Evolutionary conservation across 768 basidiomycete species (phyloP).

Genomic region (Fibroporia radiculosa): DNA sequence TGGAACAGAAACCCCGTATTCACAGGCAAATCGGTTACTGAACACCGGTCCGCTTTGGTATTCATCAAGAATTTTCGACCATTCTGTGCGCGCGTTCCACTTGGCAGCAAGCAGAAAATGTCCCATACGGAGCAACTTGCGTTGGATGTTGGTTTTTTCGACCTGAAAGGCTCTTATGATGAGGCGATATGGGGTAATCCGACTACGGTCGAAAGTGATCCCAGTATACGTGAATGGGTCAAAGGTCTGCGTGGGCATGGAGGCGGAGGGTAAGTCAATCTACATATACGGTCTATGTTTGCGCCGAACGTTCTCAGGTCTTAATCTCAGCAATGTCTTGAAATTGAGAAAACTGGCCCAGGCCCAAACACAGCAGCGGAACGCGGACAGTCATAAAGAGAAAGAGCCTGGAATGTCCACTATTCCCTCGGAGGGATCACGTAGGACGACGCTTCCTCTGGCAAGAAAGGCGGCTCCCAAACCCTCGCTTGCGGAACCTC

Average conservation of each 20-base stretch:
- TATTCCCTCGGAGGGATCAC: not conserved
- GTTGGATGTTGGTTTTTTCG: slow-evolving; percentile 43
- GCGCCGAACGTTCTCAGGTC: not conserved
- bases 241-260: slow-evolving; percentile 47
- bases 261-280: slow-evolving; percentile 48
- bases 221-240: slow-evolving; percentile 42
- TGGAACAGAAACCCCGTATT: slow-evolving; percentile 10
- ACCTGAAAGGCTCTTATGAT: slow-evolving; percentile 33
- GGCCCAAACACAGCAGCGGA: slow-evolving; percentile 8
- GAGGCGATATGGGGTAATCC: slow-evolving; percentile 48
- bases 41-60: slow-evolving; percentile 39
- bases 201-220: slow-evolving; percentile 30
- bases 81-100: slow-evolving; percentile 46
- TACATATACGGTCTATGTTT: slow-evolving; percentile 1
- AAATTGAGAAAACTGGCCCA: slow-evolving; percentile 39
- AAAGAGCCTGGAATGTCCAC: not conserved
- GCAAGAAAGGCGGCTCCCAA: not conserved
- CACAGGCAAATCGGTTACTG: slow-evolving; percentile 28
- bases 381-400: not conserved
- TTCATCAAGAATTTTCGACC: slow-evolving; percentile 42
- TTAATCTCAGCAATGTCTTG: slow-evolving; percentile 30
- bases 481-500: not conserved
- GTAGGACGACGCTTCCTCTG: not conserved
- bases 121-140: slow-evolving; percentile 34
- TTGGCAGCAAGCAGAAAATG: slow-evolving; percentile 31